Evolutionary conservation across 202 grass and related monocot genomes (phyloP), one percentile per base, ranked within the genome.

Genomic region (Saccharum hybrid): DNA sequence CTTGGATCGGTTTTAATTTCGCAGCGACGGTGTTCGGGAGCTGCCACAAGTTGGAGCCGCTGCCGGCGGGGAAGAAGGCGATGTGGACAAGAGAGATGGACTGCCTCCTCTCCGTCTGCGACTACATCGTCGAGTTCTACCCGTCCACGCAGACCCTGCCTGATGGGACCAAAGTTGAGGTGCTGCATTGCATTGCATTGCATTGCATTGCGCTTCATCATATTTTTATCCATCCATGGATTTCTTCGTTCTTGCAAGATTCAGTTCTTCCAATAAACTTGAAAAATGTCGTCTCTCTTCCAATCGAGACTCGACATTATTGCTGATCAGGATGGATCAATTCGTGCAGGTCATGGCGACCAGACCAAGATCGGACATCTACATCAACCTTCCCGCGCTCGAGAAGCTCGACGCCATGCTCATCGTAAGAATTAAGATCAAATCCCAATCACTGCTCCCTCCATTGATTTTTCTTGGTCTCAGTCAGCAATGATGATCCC

Each of bases 71-170:
- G 87, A 98, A 94, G 93, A 98, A 98, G 88, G 34, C 71, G 9
- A 98, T 98, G 96, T 96, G 96, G 96, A 90, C 86, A 80, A 79
- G 96, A 33, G 96, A 98, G 81, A 98, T 98, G 96, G 96, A 98
- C 71, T 98, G 91, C 83, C 91, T 98, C 74, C 87, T 98, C 49
- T 93, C 91, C 28, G 91, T 98, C 7, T 94, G 96, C 63, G 93
- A 98, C 80, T 90, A 96, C 87, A 98, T 98, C 69, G 86, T 98
- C 63, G 93, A 96, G 86, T 94, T 98, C 85, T 92, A 83, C 75
- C 93, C 96, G 2, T 89, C 93, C 79, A 84, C 89, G 7, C 93
- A 98, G 89, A 82, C 80, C 1, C 76, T 94, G 30, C 86, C 93
- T 22, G 87, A 96, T 6, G 96, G 96, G 8, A 92, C 91, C 72